A percentile compares a stretch with the other conserved stretches of the same genome.
These are phyloP conservation scores for Chimonanthus salicifolius DNA, from an alignment of 164 flowering plant species.

Conservation along the genomic window DNA sequence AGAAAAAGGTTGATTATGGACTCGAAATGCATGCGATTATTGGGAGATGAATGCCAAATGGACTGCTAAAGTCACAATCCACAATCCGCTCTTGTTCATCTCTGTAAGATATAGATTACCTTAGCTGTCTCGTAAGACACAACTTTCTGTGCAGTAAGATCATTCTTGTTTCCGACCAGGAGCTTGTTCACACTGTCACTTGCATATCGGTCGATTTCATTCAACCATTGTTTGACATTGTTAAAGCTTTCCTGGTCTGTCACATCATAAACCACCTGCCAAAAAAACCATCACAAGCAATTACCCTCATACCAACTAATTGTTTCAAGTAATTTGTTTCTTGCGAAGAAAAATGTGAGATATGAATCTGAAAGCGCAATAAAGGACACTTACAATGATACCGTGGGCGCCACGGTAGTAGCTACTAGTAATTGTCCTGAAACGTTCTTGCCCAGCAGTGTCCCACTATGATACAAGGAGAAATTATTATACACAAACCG, in stretches of 20 bases:
- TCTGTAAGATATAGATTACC: conserved; percentile 11
- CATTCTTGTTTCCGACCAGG: conserved; percentile 38
- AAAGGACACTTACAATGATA: conserved; percentile 46
- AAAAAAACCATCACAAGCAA: background rate
- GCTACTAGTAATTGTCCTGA: conserved; percentile 83
- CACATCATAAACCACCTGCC: conserved; percentile 37
- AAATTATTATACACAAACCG: too few species aligned
- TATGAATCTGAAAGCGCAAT: background rate
- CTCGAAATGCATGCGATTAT: too few species aligned
- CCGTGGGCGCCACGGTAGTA: conserved; percentile 90
- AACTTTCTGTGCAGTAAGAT: conserved; percentile 31
- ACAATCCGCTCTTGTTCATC: too few species aligned
- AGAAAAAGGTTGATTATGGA: too few species aligned
- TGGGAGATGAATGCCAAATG: too few species aligned
- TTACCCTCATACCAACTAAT: background rate
- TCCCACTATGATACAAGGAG: conserved; percentile 45
- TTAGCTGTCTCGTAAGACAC: conserved; percentile 37
- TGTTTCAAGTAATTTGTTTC: background rate
- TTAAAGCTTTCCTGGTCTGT: conserved; percentile 43
- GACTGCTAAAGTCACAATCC: too few species aligned
- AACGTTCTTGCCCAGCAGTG: conserved; percentile 87
- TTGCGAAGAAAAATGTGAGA: background rate
- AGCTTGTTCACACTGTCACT: conserved; percentile 44
- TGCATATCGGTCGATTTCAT: conserved; percentile 40
- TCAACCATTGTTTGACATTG: conserved; percentile 42